phyloP scores from a whole-genome alignment of 129 eudicot species.

The Ambrosia trifida region DNA sequence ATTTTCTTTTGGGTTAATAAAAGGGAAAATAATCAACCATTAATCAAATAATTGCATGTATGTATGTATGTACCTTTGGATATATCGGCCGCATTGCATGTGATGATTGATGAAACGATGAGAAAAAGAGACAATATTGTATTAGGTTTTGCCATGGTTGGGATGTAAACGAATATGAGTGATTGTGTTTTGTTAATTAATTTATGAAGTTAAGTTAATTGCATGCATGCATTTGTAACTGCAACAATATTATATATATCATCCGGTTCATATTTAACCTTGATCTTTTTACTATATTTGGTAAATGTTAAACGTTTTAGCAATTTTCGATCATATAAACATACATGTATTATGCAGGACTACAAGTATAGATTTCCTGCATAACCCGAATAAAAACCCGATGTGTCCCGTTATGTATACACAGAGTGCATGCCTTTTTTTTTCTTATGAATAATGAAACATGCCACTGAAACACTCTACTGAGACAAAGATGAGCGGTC shows the following conservation, averaged over 20 bases:
- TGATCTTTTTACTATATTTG: conserved; percentile 28
- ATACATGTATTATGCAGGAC: too few relatives aligned
- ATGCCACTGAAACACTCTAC: too few relatives aligned
- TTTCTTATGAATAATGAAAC: too few relatives aligned
- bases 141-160: conserved; percentile 30
- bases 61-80: conserved; percentile 8
- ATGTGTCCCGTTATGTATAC: too few relatives aligned
- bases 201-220: not conserved
- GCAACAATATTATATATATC: conserved; percentile 11
- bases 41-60: not conserved
- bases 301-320: conserved; percentile 6
- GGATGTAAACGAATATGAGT: not conserved
- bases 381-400: too few relatives aligned
- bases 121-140: conserved; percentile 11
- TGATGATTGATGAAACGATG: conserved; percentile 25
- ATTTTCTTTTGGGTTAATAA: not conserved
- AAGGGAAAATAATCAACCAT: not conserved
- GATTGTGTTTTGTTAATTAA: conserved; percentile 9
- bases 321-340: too few relatives aligned
- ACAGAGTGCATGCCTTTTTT: too few relatives aligned
- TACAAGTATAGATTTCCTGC: too few relatives aligned
- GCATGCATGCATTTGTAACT: not conserved
- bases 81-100: conserved; percentile 30
- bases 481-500: too few relatives aligned
- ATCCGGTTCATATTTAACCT: conserved; percentile 16